Conservation (phyloP, 192 early-diverging fungal species). For the Backusella tuberculispora region DNA sequence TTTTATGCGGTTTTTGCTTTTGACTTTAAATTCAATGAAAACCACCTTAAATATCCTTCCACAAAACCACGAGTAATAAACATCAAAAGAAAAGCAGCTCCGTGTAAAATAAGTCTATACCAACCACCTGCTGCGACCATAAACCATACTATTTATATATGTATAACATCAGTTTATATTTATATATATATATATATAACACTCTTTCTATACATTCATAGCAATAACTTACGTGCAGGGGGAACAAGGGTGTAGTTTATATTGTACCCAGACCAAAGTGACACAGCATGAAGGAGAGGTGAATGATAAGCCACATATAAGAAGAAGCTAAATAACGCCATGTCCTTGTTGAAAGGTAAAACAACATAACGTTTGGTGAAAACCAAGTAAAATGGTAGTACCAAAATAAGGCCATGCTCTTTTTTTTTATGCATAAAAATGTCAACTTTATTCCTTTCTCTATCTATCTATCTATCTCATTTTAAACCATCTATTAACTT, state of each 20-base stretch:
- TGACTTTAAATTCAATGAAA: not conserved
- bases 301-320: conserved; percentile 57
- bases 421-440: not conserved
- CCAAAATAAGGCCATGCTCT: conserved; percentile 51
- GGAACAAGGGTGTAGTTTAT: conserved; percentile 57
- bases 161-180: not conserved
- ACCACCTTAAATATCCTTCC: not conserved
- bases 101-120: conserved; percentile 37
- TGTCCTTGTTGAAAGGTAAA: conserved; percentile 47
- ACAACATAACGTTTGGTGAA: conserved; percentile 54
- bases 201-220: not conserved
- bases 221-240: conserved; percentile 47
- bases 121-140: conserved; percentile 32
- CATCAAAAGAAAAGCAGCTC: conserved; percentile 34
- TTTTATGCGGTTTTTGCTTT: not conserved
- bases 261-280: conserved; percentile 52
- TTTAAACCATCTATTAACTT: conserved; percentile 18
- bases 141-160: conserved; percentile 26
- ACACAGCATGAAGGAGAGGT: conserved; percentile 43
- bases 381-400: conserved; percentile 53
- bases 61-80: conserved; percentile 33
- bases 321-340: conserved; percentile 56
- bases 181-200: not conserved
- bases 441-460: conserved; percentile 22
- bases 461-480: too few species aligned